Evolutionary conservation across 2,329 filamentous ascomycete species (phyloP), one percentile per base, ranked within the genome.

Genomic region (Fusarium annulatum): DNA sequence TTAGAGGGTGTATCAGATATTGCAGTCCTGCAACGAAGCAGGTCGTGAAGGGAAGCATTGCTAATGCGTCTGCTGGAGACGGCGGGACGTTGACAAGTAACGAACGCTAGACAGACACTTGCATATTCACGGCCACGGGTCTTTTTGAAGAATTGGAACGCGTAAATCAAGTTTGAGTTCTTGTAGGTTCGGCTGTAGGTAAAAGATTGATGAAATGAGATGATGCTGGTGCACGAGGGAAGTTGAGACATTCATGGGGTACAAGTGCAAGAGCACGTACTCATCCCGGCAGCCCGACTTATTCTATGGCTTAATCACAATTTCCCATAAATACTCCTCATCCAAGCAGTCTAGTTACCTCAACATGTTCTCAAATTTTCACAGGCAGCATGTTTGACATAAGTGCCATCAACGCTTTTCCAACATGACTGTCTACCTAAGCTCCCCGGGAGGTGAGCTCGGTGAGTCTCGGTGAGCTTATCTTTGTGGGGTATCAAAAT

Each of bases 1-100:
- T 81, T 33, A 81, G 73, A 12, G 83, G 83, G 61, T 84, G 83
- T 14, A 84, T 75, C n/a, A 84, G 79, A 64, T 84, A 84, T 41
- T 82, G 80, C 9, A 81, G 75, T 16, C 82, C 81, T 10, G 82
- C 82, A 26, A 84, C 77, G 21, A 83, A 71, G 62, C 79, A 82
- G 36, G 81, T 84, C n/a, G 80, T 76, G 63, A 82, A 77, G 5
- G 79, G 76, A 61, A 79, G 76, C 79, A 80, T 81, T 2, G 57
- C 60, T 12, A 57, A 42, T 30, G 21, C n/a, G 23, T 57, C 46
- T 53, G 43, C 33, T 38, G 34, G 60, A 16, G 55, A 61, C 21
- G 42, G 28, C 16, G 9, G 43, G 70, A 57, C 11, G 41, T 33
- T 43, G n/a, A 55, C 46, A 55, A 56, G 9, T 70, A 39, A 23